phyloP scores from a whole-genome alignment of 2,329 filamentous ascomycete genomes.

The Epichloe uncinata region DNA sequence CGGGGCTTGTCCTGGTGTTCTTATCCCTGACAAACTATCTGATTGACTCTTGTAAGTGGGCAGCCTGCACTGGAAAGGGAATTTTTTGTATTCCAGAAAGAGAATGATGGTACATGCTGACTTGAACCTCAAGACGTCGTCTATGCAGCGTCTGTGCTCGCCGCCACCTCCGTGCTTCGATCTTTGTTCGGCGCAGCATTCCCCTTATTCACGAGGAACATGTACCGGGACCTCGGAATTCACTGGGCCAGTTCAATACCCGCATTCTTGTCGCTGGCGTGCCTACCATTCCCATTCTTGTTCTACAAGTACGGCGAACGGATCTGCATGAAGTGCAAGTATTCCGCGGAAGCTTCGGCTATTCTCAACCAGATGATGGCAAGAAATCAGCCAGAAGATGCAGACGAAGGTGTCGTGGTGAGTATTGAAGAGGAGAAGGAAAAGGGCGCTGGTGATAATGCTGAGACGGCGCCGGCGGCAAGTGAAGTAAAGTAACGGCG shows the following conservation, averaged over 20 bases:
- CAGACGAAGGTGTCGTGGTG: conserved; percentile 16
- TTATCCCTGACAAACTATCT: conserved; percentile 53
- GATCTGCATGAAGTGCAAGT: conserved; percentile 57
- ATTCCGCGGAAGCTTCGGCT: conserved; percentile 50
- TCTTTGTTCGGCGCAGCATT: conserved; percentile 61
- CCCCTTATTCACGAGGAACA: conserved; percentile 54
- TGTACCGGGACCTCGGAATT: conserved; percentile 48
- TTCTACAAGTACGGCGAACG: conserved; percentile 57
- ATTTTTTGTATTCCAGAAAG: too few species aligned
- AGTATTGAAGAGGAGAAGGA: conserved; percentile 14
- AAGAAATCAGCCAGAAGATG: conserved; percentile 15
- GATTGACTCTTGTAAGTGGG: conserved; percentile 41
- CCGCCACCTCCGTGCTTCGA: conserved; percentile 58
- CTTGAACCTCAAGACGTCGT: conserved; percentile 39
- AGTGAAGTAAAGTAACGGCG: background rate
- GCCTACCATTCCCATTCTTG: conserved; percentile 61
- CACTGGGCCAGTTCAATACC: conserved; percentile 66
- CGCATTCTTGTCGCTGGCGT: conserved; percentile 58
- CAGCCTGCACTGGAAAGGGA: background rate
- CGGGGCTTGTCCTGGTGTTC: conserved; percentile 50
- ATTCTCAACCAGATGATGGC: conserved; percentile 36
- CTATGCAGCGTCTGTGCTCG: conserved; percentile 62
- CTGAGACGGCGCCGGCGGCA: background rate
- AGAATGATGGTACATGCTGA: too few species aligned
- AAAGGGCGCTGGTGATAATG: background rate